A percentile compares a stretch with the other conserved stretches of the same genome.
These are phyloP conservation scores for Acanthamoeba healyi DNA, from an alignment of 208 protist genomes.

Conservation along the genomic window DNA sequence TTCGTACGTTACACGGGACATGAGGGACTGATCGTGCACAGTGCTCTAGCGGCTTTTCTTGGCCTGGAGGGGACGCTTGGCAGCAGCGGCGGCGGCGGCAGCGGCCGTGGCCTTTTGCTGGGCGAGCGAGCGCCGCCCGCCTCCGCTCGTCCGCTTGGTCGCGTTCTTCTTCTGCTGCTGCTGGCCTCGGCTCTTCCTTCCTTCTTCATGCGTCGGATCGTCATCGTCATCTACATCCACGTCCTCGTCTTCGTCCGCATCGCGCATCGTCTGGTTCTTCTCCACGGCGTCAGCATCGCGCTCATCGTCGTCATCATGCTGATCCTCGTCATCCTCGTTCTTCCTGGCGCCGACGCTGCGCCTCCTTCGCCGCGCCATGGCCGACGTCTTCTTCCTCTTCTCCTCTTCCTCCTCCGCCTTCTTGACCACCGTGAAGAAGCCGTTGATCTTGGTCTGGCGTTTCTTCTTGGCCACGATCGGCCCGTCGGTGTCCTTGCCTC, in stretches of 20 bases:
- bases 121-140: not conserved
- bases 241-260: not conserved
- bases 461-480: conserved; percentile 51
- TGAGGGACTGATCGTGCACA: no score
- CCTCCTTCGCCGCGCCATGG: not conserved
- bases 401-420: no score
- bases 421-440: conserved; percentile 24
- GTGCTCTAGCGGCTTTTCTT: conserved; percentile 25
- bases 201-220: not conserved
- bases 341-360: not conserved
- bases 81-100: not conserved
- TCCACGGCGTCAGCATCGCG: not conserved
- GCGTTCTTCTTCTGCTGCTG: not conserved
- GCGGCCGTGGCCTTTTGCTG: conserved; percentile 12
- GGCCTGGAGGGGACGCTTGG: not conserved
- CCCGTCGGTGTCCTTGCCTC: conserved; percentile 37
- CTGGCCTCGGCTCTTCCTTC: not conserved
- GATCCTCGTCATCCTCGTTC: not conserved
- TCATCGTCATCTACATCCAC: not conserved
- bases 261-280: not conserved
- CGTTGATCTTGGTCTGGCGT: conserved; percentile 58
- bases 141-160: not conserved
- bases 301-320: not conserved
- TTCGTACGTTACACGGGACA: no score
- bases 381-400: not conserved